Base-by-base conservation (phyloP, 2,329 filamentous ascomycete genomes). In the Aspergillus ruber region DNA sequence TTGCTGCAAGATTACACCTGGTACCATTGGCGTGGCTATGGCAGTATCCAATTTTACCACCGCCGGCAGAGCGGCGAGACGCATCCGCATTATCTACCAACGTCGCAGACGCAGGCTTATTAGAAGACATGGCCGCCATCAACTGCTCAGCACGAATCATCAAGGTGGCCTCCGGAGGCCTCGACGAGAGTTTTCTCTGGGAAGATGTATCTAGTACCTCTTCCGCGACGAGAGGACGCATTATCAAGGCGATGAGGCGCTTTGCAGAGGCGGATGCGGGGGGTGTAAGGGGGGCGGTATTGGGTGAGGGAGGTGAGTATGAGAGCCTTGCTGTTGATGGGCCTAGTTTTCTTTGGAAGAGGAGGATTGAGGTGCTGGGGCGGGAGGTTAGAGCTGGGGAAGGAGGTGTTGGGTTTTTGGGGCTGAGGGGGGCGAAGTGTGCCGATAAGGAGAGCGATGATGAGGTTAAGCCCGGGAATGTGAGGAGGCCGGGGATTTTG, bases 281-380 rank as follows among this genome's bases (percentile, higher is more conserved):
- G 71, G 77, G 51, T 73, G 71, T 60, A 73, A 79, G 50, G 72
- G 89, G 87, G 0, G 86, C 87, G 7, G 81, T 90, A 8, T 71
- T 97, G 15, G 93, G 93, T 1, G 93, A 97, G 66, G 93, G 93
- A 5, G 93, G 93, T 3, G 93, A 97, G 73, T 97, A 94, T 67
- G 93, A 97, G 77, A 97, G 90, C 25, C 73, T 97, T 45, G 89
- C 93, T 40, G 62, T 97, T 32, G 82, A 90, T 67, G 93, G 91
- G 9, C 91, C 91, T 7, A 59, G 62, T 0, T 71, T 73, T 43
- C 65, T 96, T 50, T 96, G 93, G 77, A 85, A 80, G 69, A 79
- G 77, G 54, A 79, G 76, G 44, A 85, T 97, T 52, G 72, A 75
- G 38, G 73, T 96, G 27, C 71, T 70, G 0, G 76, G 77, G 49